Evolutionary conservation across 257 asterid genomes (phyloP), one percentile per base, ranked within the genome.

Genomic region (Solanum phureja): DNA sequence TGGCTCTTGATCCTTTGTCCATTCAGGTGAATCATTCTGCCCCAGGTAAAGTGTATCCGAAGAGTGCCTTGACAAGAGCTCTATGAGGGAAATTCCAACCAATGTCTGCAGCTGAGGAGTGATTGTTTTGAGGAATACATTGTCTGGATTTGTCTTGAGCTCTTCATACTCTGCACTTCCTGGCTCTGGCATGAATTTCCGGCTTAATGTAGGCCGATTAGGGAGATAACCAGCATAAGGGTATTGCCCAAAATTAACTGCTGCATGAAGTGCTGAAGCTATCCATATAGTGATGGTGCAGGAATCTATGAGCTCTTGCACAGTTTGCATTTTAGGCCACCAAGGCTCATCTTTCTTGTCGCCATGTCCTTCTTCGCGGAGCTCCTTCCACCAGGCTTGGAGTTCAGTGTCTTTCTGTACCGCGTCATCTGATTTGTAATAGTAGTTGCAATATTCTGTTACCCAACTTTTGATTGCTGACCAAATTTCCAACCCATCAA

Each of bases 301-400:
- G 5, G 97, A 90, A 18, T 94, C 91, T n/a, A 91, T 82, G n/a
- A 96, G 92, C 12, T 93, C 98, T 34, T 90, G 27, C 0, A 82
- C 66, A 34, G 94, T 93, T 37, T 90, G 91, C 98, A 96, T 94
- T 87, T 93, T 84, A 10, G 95, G 95, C 99, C 99, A 96, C 98
- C 98, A 95, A 1, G 89, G 90, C 86, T 92, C 96, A 34, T 95
- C 89, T 88, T 90, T 94, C 91, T 93, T 93, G 92, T 95, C 99
- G 0, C 90, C 95, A 1, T 96, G 98, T 29, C 98, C 98, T 87
- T 92, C 83, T 88, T 96, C 94, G 34, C 93, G 91, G 4, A 93
- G 11, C 62, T 95, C 98, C n/a, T 91, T 92, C 99, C 99, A 95
- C 98, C 99, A 96, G 21, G 90, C 90, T 83, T 95, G 98, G n/a